Percentiles rank a stretch among this genome's conserved stretches.
Evolutionary conservation across 148 eudicot genomes (phyloP).

Genomic region (Arbutus unedo): DNA sequence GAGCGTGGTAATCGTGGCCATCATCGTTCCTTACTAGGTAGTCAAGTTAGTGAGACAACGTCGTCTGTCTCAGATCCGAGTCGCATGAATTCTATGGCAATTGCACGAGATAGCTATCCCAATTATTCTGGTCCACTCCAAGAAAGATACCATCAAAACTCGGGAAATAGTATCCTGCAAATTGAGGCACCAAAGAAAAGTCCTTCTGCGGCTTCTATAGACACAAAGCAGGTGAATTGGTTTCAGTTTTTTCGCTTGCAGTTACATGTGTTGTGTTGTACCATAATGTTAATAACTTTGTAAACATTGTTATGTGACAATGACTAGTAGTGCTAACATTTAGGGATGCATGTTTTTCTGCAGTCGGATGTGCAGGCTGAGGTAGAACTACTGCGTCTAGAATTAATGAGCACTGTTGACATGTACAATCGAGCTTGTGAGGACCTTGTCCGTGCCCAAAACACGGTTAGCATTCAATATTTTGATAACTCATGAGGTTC

Average conservation of each 20-base stretch:
- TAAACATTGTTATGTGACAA: neutral
- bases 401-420: conserved; percentile 48
- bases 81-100: conserved; percentile 25
- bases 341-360: conserved; percentile 16
- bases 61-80: conserved; percentile 31
- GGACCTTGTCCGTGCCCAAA: conserved; percentile 61
- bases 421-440: conserved; percentile 71
- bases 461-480: conserved; percentile 39
- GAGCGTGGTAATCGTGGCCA: conserved; percentile 7
- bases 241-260: neutral
- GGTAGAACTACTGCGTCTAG: conserved; percentile 55
- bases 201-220: conserved; percentile 30
- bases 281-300: neutral
- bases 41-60: conserved; percentile 3
- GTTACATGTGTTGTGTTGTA: neutral
- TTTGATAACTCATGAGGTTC: neutral
- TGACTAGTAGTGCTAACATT: neutral
- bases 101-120: conserved; percentile 15
- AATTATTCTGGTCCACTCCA: conserved; percentile 6
- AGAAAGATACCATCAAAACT: conserved; percentile 16
- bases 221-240: conserved; percentile 38
- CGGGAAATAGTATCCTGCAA: conserved; percentile 24
- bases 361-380: conserved; percentile 62
- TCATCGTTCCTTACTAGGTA: conserved; percentile 14
- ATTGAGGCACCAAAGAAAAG: conserved; percentile 14